Base-by-base conservation (phyloP, 352 stramenopile species). In the Phytophthora pinifolia region DNA sequence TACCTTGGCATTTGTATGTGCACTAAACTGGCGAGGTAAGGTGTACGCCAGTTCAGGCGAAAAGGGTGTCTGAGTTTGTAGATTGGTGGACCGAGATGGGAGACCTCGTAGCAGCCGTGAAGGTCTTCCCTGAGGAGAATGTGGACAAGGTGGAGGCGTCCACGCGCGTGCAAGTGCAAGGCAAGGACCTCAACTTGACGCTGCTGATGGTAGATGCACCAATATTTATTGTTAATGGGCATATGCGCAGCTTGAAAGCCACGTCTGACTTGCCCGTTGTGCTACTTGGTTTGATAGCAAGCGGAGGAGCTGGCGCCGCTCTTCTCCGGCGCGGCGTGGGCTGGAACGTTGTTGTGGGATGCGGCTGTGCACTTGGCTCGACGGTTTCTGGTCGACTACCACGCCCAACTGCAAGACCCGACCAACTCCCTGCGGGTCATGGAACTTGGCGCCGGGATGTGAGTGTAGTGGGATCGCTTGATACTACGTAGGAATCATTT, bases 261-360 rank as follows among this genome's bases (percentile, higher is more conserved):
- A 54, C 27, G 27, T 54, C 41, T 74, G 37, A 67, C 56, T 54
- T 44, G 17, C 30, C 36, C 14, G 20, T 33, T 37, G 3, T 44
- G 34, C 36, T 48, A 17, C 20, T n/a, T 52, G 45, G 12, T 20
- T 10, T 42, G 12, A 9, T 46, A 93, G 83, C 74, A 87, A 76
- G 77, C 85, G 56, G 75, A 96, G 55, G 86, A 96, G 45, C 76
- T 98, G 20, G 91, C 91, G 25, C 94, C 94, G 22, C 65, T 98
- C 6, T 98, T 98, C 72, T 94, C 91, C 17, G 94, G 94, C 8
- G 89, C 88, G 6, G 78, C 86, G 33, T 98, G 94, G 94, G 94
- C 94, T 4, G 94, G 94, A 1, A 98, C 94, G 20, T 72, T 97
- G 17, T 45, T 97, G 31, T 97, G 89, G 89, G 79, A 90, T 14